A percentile compares a stretch with the other conserved stretches of the same genome.
phyloP scores from a whole-genome alignment of 129 eudicot genomes.

The Flaveria robusta region DNA sequence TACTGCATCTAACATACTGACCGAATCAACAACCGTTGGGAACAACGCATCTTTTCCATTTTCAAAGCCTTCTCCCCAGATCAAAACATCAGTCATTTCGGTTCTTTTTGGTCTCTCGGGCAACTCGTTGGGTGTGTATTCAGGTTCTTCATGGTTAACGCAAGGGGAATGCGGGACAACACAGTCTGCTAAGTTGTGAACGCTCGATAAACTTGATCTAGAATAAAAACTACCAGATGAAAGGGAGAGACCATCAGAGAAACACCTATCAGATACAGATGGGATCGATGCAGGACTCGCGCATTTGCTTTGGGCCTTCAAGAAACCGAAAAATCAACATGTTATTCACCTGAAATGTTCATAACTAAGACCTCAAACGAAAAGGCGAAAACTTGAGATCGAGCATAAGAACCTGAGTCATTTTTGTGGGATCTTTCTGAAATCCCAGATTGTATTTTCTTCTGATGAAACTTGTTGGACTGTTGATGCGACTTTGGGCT shows the following conservation, averaged over 20 bases:
- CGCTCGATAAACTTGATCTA: constrained; percentile 51
- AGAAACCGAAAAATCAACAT: neutral
- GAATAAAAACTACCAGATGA: constrained; percentile 63
- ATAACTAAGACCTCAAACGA: neutral
- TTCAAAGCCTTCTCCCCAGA: constrained; percentile 62
- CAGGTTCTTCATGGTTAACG: constrained; percentile 34
- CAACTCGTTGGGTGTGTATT: constrained; percentile 21
- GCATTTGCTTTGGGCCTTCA: constrained; percentile 50
- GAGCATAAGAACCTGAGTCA: constrained; percentile 39
- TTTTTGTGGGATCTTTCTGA: constrained; percentile 39
- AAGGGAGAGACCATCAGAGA: constrained; percentile 55
- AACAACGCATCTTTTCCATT: constrained; percentile 49
- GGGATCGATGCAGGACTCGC: constrained; percentile 49
- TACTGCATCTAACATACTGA: constrained; percentile 53
- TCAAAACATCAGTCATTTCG: constrained; percentile 47
- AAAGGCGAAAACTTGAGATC: neutral
- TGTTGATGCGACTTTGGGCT: constrained; percentile 49
- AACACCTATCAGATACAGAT: constrained; percentile 51
- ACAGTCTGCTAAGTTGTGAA: constrained; percentile 36
- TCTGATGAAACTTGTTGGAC: constrained; percentile 56
- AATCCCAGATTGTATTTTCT: constrained; percentile 58
- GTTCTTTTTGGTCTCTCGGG: constrained; percentile 7
- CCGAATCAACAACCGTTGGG: constrained; percentile 56
- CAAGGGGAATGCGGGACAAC: constrained; percentile 39
- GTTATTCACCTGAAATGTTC: neutral